Percentiles rank a stretch among this genome's conserved stretches.
Conservation (phyloP, 2,329 filamentous ascomycete species). For the Fonsecaea nubica region DNA sequence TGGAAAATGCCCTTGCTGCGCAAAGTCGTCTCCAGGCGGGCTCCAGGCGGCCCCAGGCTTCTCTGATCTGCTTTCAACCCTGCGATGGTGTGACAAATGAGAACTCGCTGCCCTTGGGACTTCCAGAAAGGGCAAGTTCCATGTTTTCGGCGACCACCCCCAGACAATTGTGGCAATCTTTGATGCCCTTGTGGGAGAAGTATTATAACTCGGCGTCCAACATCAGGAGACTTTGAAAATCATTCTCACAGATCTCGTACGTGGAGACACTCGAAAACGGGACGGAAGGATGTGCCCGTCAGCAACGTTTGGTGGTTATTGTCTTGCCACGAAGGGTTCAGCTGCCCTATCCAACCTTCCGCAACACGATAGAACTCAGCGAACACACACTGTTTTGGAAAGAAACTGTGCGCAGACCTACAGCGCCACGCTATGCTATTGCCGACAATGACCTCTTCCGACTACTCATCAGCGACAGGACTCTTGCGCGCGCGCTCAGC, state of each 20-base stretch:
- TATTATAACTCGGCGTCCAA: neutral
- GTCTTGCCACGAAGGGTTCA: neutral
- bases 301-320: neutral
- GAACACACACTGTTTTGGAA: neutral
- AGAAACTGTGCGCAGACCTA: neutral
- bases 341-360: neutral
- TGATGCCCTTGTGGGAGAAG: neutral
- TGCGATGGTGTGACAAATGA: neutral
- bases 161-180: neutral
- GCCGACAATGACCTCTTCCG: neutral
- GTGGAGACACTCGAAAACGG: neutral
- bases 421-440: neutral
- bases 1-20: neutral
- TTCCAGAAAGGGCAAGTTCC: neutral
- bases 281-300: neutral
- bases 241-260: neutral
- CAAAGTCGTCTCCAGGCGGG: neutral
- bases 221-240: conserved; percentile 1
- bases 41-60: neutral
- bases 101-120: neutral
- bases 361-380: neutral
- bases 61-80: neutral
- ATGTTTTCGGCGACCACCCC: neutral
- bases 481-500: neutral
- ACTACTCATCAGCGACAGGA: neutral